Percentiles rank a stretch among this genome's conserved stretches.
Evolutionary conservation across 2,329 filamentous ascomycete genomes (phyloP).

Genomic region (Botrytis deweyae): DNA sequence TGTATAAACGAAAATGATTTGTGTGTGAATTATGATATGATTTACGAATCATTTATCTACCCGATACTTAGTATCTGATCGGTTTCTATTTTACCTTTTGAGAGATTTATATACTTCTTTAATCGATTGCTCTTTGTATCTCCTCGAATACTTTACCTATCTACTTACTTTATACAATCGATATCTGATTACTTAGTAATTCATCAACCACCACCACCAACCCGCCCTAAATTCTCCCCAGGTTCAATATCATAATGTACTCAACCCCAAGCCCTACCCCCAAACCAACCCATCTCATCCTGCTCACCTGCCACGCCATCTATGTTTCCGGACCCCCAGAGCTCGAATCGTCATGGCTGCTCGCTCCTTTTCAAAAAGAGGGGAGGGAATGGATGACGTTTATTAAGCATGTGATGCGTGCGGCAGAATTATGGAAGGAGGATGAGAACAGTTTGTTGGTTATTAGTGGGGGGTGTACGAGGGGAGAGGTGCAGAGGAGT

Average conservation of each 20-base stretch:
- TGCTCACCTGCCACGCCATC: constrained; percentile 84
- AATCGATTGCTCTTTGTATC: neutral
- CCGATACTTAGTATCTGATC: neutral
- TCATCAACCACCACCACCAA: neutral
- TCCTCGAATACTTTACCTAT: neutral
- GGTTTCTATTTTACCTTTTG: neutral
- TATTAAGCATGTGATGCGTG: constrained; percentile 69
- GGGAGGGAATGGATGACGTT: constrained; percentile 63
- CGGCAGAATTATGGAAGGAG: constrained; percentile 37
- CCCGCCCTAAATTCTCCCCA: neutral
- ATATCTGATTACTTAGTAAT: neutral
- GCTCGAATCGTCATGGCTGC: constrained; percentile 60
- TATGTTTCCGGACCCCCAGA: constrained; percentile 60
- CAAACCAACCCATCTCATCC: constrained; percentile 57
- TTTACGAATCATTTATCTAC: no score
- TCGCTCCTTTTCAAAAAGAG: constrained; percentile 78
- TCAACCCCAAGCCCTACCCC: neutral
- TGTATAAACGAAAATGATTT: no score
- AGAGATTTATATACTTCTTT: neutral
- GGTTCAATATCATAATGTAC: neutral
- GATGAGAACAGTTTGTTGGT: neutral
- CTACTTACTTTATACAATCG: neutral
- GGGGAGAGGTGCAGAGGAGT: constrained; percentile 52
- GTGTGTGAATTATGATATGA: neutral
- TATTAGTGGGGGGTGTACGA: constrained; percentile 46